Percentiles rank a stretch among this genome's conserved stretches.
phyloP scores from a whole-genome alignment of 2,329 filamentous ascomycete genomes.

The Polychaeton citri region DNA sequence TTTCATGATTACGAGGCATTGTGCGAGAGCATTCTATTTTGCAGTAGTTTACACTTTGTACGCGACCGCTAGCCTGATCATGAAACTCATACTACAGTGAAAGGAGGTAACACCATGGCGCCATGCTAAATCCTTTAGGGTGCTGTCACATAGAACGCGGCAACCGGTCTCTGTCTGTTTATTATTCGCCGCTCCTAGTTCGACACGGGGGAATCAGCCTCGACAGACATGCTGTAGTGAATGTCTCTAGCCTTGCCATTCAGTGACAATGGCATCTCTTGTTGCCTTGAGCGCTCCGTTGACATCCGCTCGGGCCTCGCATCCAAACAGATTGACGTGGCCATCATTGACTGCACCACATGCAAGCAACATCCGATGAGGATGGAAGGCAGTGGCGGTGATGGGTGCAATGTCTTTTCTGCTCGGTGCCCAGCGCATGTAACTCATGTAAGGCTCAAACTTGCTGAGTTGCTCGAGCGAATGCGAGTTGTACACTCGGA shows the following conservation, averaged over 20 bases:
- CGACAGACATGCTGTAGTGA: too few species aligned
- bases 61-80: too few species aligned
- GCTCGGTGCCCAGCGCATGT: slow-evolving; percentile 15
- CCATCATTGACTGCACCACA: slow-evolving; percentile 77
- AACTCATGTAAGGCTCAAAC: slow-evolving; percentile 75
- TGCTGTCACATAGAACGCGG: too few species aligned
- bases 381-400: slow-evolving; percentile 83
- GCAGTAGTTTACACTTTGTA: too few species aligned
- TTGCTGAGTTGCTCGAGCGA: slow-evolving; percentile 56
- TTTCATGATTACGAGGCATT: too few species aligned
- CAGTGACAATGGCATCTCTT: neutral
- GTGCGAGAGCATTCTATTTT: too few species aligned
- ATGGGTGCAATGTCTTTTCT: slow-evolving; percentile 65
- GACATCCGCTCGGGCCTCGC: slow-evolving; percentile 9
- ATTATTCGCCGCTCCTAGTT: too few species aligned
- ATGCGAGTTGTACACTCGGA: slow-evolving; percentile 80
- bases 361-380: slow-evolving; percentile 81
- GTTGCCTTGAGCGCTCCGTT: neutral
- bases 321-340: slow-evolving; percentile 70
- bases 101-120: too few species aligned
- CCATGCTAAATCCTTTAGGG: too few species aligned
- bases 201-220: too few species aligned
- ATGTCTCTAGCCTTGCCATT: neutral
- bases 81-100: too few species aligned
- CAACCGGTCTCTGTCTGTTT: too few species aligned